Evolutionary conservation across 2,329 filamentous ascomycete genomes (phyloP), one percentile per base, ranked within the genome.

Genomic region (Arthrobotrys sinensis): DNA sequence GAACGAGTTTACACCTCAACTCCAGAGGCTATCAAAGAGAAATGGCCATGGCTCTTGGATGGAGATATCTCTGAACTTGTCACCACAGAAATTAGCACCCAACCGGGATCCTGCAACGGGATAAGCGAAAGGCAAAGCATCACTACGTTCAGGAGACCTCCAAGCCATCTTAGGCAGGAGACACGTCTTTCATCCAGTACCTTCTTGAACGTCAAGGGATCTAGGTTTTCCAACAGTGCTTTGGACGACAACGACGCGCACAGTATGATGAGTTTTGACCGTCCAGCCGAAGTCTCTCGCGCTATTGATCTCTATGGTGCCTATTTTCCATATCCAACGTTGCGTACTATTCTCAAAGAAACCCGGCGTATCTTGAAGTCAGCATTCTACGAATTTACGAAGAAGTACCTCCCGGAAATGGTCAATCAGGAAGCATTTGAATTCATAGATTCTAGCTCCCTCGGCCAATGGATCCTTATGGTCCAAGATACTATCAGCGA

Each of bases 311-410:
- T 50, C 2, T 65, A 77, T 11, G 46, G 55, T n/a, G 14, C 16
- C 19, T 70, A 63, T 16, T 70, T 77, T 34, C 72, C 72, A 11
- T 77, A 77, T 21, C 72, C 72, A 24, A 77, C 72, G 3, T 40
- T 66, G 34, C 48, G 72, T 21, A 62, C 48, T 5, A 70, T 77
- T n/a, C 64, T 77, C 19, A 77, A 77, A 36, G 65, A 77, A 34
- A 50, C 65, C 2, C 65, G 63, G 14, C 46, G 32, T 14, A 77
- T 77, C 28, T 8, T 70, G 8, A 77, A 77, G 16, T 65, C 38
- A 4, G 60, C 72, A 4, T 21, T 77, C 5, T 77, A 77, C 38
- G 57, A 70, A 34, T 77, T 77, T 16, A 60, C 55, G 3, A 77
- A 70, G 32, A 16, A 11, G 10, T 52, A 70, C 43, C 28, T 77